Evolutionary conservation across 148 eudicot species (phyloP), one percentile per base, ranked within the genome.

Genomic region (Vaccinium corymbosum): DNA sequence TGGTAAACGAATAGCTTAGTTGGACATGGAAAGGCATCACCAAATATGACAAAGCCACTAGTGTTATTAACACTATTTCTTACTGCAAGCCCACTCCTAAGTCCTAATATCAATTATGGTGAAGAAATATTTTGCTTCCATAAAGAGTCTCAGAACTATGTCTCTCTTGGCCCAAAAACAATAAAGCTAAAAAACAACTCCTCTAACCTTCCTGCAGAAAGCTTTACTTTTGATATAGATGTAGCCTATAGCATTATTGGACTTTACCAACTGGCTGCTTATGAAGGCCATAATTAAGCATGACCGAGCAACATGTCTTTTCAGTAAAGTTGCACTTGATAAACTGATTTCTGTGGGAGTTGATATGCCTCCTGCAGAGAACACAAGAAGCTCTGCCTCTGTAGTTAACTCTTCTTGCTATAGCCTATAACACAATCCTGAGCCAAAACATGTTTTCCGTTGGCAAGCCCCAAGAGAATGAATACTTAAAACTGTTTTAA

Each of bases 141-240:
- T 75, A 48, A 3, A 4, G 0, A 75, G 10, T 17, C 25, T 3
- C 78, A 75, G 10, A 8, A 20, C 78, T 48, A 20, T 19, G 49
- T 35, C 15, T 35, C 20, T 72, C 17, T 16, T 16, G 11, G 76
- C 35, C 10, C 20, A 35, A 19, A 72, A 71, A 72, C 7, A 3
- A 72, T 4, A 13, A 71, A 72, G 73, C 15, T 25, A 35, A 32
- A 72, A 72, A 72, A 12, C 72, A 22, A 70, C 35, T 70, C 16
- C 73, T 29, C 75, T 70, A 35, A 71, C 72, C 78, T 74, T 74
- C 78, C 22, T 74, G 78, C 52, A 74, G 22, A 74, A 72, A 74
- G 52, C n/a, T 17, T 46, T 74, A 16, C 12, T 19, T 42, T 46
- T 1, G 6, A 64, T 20, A 7, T n/a, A 3, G 71, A n/a, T 22